Evolutionary conservation across 257 asterid species (phyloP), one percentile per base, ranked within the genome.

Genomic region (Gentiana straminea): DNA sequence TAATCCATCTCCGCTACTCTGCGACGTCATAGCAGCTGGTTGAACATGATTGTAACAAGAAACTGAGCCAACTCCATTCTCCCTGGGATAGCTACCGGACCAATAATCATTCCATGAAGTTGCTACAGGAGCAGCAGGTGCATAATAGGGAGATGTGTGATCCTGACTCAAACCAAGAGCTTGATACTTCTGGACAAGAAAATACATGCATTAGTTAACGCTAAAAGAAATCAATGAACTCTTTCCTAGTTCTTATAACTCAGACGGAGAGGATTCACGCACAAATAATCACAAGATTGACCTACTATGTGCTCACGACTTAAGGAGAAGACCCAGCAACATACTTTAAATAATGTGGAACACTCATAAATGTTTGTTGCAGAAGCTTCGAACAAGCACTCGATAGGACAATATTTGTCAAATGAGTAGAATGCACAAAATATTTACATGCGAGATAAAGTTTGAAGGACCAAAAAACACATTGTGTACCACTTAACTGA

Each of bases 11-110:
- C 77, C 87, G 70, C 61, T 77, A 73, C 59, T 84, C 66, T 77
- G 73, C 66, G 61, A 55, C 59, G 72, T 61, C 15, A 75, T 57
- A 39, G 69, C 87, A 47, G 55, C 78, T 65, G 11, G 79, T 62
- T 80, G 94, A 52, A 62, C 78, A 35, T 81, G 82, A 58, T 67
- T 76, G 79, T 77, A 70, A 69, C 79, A 70, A 68, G 94, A 64
- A 71, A 57, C 78, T 43, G 92, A 69, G 60, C 72, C 64, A 73
- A 56, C 49, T 63, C 84, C 94, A 78, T 84, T 89, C 75, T 86
- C 93, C 71, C 72, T 78, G 63, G 63, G 55, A 70, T 65, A 74
- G 66, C 69, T 73, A 71, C 64, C 75, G 58, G 75, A 83, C 73
- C 68, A 79, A 54, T 65, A 84, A 34, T 70, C 60, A 71, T 73